These are phyloP conservation scores for Linum lewisii DNA, from an alignment of 345 rosid species.

Conservation along the genomic window DNA sequence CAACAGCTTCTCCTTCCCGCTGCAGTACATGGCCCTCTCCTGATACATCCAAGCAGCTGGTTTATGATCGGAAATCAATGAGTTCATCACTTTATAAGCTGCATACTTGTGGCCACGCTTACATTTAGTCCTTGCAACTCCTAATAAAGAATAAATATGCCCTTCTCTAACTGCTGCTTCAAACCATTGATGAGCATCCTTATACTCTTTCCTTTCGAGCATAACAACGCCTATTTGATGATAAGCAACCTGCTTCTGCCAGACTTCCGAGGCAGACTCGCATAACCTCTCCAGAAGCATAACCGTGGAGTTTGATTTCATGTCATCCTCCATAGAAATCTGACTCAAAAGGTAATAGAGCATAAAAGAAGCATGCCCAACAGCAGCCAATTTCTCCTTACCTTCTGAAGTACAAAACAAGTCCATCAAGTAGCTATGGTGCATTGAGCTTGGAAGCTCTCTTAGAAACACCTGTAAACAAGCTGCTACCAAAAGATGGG, in stretches of 20 bases:
- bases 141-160: slow-evolving; percentile 60
- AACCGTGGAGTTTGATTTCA: slow-evolving; percentile 76
- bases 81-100: slow-evolving; percentile 72
- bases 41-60: slow-evolving; percentile 90
- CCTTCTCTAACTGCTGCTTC: slow-evolving; percentile 61
- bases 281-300: slow-evolving; percentile 79
- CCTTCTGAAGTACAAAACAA: slow-evolving; percentile 57
- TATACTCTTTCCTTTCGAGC: slow-evolving; percentile 85
- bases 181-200: slow-evolving; percentile 83
- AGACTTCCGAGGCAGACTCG: slow-evolving; percentile 54
- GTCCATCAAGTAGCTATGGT: slow-evolving; percentile 48
- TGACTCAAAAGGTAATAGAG: slow-evolving; percentile 75
- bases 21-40: slow-evolving; percentile 75
- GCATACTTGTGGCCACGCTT: slow-evolving; percentile 81
- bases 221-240: slow-evolving; percentile 84
- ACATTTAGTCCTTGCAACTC: slow-evolving; percentile 76
- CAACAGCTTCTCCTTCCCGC: slow-evolving; percentile 58
- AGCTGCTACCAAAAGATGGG: slow-evolving; percentile 70
- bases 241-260: slow-evolving; percentile 83
- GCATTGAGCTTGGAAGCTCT: slow-evolving; percentile 64
- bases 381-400: slow-evolving; percentile 46
- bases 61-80: slow-evolving; percentile 43
- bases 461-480: slow-evolving; percentile 81
- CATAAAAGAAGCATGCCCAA: slow-evolving; percentile 69
- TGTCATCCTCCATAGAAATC: slow-evolving; percentile 68